Evolutionary conservation across 2,329 filamentous ascomycete species (phyloP).

Genomic region (Calonectria naviculata): DNA sequence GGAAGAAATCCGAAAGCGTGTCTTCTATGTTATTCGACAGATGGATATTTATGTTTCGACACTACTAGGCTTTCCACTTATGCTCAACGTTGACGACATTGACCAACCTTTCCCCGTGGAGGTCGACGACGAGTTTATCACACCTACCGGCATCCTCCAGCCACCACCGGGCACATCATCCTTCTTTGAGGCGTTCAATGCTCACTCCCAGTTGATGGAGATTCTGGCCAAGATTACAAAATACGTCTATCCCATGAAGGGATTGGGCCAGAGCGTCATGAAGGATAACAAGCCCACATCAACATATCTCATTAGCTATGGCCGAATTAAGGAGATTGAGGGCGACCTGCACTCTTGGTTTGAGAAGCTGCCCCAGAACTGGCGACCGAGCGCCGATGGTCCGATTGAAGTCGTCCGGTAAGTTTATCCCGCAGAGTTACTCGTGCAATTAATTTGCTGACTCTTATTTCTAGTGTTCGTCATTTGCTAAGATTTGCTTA

Average conservation of each 20-base stretch:
- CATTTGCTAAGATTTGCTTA: slow-evolving; percentile 84
- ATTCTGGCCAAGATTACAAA: slow-evolving; percentile 74
- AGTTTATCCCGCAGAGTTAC: slow-evolving; percentile 40
- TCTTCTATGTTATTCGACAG: slow-evolving; percentile 76
- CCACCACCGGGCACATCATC: slow-evolving; percentile 68
- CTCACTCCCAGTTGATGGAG: slow-evolving; percentile 71
- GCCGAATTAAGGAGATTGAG: slow-evolving; percentile 73
- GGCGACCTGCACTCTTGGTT: slow-evolving; percentile 72
- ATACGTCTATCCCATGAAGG: slow-evolving; percentile 73
- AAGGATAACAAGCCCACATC: slow-evolving; percentile 56
- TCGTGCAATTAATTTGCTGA: slow-evolving; percentile 16
- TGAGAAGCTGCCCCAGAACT: slow-evolving; percentile 75
- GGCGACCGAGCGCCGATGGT: slow-evolving; percentile 84
- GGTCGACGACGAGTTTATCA: slow-evolving; percentile 76
- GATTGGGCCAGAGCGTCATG: slow-evolving; percentile 58
- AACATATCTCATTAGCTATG: slow-evolving; percentile 72
- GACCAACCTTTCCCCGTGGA: slow-evolving; percentile 74
- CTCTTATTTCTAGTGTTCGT: slow-evolving; percentile 61
- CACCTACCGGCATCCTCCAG: slow-evolving; percentile 63
- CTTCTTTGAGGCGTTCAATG: slow-evolving; percentile 73
- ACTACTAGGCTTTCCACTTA: slow-evolving; percentile 72
- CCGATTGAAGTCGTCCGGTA: slow-evolving; percentile 81
- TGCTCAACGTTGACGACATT: slow-evolving; percentile 72
- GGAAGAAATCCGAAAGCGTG: slow-evolving; percentile 70
- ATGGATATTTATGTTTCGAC: slow-evolving; percentile 79